Evolutionary conservation across 2,329 filamentous ascomycete species (phyloP).

Genomic region (Paramyrothecium sp.): DNA sequence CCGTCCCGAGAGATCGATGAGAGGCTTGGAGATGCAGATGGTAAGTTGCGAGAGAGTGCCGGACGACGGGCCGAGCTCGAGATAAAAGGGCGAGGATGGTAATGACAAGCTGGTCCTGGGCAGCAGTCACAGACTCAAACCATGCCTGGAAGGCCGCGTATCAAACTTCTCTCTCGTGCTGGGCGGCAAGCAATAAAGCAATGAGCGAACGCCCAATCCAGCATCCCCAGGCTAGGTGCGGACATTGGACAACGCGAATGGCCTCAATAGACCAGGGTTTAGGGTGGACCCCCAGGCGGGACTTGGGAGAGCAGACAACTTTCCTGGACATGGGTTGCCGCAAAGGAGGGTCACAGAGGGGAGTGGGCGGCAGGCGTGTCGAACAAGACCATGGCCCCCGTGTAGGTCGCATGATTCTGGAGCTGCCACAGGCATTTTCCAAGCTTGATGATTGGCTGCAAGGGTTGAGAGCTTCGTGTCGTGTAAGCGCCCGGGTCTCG

Average conservation of each 20-base stretch:
- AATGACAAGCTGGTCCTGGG: too few relatives aligned
- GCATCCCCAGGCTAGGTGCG: neutral
- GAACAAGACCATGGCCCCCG: neutral
- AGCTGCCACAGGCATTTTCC: neutral
- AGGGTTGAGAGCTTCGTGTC: constrained; percentile 7
- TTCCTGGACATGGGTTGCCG: neutral
- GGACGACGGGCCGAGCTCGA: neutral
- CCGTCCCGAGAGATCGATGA: neutral
- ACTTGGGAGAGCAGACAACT: neutral
- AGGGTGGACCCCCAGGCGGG: neutral
- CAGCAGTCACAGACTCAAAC: too few relatives aligned
- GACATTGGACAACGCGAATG: neutral
- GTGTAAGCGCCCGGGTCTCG: constrained; percentile 23
- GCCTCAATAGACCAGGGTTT: neutral
- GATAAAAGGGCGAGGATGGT: too few relatives aligned
- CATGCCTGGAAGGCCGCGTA: too few relatives aligned
- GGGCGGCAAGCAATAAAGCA: neutral
- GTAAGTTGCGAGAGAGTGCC: neutral
- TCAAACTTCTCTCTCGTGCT: neutral
- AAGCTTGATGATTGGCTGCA: constrained; percentile 18
- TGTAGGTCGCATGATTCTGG: neutral
- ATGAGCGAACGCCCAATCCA: neutral
- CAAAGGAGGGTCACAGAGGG: neutral
- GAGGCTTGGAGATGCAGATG: neutral
- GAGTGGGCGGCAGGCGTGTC: neutral